These are phyloP conservation scores for Ambrosia artemisiifolia DNA, from an alignment of 129 eudicot genomes.

Conservation along the genomic window DNA sequence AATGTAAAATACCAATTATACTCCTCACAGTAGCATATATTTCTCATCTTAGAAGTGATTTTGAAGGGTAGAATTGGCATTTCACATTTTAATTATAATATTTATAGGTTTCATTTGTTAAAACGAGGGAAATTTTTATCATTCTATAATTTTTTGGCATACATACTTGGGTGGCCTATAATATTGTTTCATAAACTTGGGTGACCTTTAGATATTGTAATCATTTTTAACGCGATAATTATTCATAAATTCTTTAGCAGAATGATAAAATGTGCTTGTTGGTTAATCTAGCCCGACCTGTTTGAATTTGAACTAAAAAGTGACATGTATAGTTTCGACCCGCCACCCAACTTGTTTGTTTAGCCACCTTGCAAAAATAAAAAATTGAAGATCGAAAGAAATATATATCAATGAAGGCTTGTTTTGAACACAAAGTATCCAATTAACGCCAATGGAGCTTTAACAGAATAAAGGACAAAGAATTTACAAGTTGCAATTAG, in stretches of 20 bases:
- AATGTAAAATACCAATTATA: too few relatives aligned
- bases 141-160: neutral
- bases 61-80: too few relatives aligned
- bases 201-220: too few relatives aligned
- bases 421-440: neutral
- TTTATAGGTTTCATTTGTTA: too few relatives aligned
- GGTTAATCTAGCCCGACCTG: neutral
- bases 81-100: too few relatives aligned
- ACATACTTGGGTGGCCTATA: neutral
- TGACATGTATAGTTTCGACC: neutral
- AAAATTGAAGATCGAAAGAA: neutral
- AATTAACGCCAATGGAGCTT: neutral
- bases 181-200: neutral
- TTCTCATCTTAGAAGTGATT: too few relatives aligned
- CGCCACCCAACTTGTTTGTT: neutral
- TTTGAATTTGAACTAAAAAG: neutral
- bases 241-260: too few relatives aligned
- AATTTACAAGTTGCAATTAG: constrained; percentile 14
- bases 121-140: neutral
- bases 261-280: neutral
- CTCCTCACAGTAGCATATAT: too few relatives aligned
- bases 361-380: neutral
- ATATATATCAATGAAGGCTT: neutral
- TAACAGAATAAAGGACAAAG: neutral
- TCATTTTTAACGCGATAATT: too few relatives aligned